Evolutionary conservation across 257 asterid species (phyloP).

Genomic region (Solanum virginianum): DNA sequence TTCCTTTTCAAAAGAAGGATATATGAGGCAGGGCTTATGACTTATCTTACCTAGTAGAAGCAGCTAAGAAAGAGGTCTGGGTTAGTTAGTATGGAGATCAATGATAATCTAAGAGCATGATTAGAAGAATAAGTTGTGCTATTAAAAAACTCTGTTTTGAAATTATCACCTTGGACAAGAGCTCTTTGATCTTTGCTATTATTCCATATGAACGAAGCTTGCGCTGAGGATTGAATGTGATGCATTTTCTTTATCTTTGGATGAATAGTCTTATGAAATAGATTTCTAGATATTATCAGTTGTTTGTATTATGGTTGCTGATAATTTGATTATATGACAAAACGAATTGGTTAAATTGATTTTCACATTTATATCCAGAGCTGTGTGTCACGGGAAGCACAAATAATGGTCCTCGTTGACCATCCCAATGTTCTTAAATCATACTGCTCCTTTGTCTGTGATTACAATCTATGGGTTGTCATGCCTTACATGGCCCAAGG

Average conservation of each 20-base stretch:
- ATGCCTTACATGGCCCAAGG: constrained; percentile 91
- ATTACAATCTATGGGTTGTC: constrained; percentile 75
- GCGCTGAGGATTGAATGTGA: background rate
- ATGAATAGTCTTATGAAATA: background rate
- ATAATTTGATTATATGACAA: background rate
- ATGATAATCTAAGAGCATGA: background rate
- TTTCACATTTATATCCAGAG: constrained; percentile 25
- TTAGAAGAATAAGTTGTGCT: background rate
- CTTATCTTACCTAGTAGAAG: background rate
- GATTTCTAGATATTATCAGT: background rate
- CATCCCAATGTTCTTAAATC: constrained; percentile 68
- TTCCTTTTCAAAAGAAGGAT: background rate
- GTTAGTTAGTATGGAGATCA: background rate
- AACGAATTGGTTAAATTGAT: background rate
- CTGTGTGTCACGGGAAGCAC: constrained; percentile 77
- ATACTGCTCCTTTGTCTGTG: constrained; percentile 72
- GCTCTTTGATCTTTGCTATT: background rate
- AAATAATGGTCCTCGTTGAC: constrained; percentile 58
- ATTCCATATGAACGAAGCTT: background rate
- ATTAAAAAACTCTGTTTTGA: background rate
- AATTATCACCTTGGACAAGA: background rate
- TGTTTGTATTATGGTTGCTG: background rate
- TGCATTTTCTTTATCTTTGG: background rate
- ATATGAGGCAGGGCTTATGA: background rate
- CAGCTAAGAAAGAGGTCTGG: background rate